These are phyloP conservation scores for Pisolithus sp. DNA, from an alignment of 768 basidiomycete species.

Conservation along the genomic window DNA sequence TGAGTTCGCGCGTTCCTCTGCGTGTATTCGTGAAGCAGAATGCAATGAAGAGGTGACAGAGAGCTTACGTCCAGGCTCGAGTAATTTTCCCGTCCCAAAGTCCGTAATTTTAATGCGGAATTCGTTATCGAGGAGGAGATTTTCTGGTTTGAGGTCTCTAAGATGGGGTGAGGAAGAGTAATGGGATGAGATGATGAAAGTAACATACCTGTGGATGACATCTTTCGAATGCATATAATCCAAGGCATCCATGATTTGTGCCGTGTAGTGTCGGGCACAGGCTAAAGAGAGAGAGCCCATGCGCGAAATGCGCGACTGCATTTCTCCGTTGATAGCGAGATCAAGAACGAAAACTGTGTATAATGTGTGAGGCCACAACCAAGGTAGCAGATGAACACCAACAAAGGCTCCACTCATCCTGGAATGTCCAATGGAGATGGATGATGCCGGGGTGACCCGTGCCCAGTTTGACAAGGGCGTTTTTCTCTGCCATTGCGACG, in stretches of 20 bases:
- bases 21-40: conserved; percentile 17
- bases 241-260: conserved; percentile 84
- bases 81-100: conserved; percentile 87
- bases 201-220: conserved; percentile 72
- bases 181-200: conserved; percentile 6
- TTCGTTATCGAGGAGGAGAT: conserved; percentile 80
- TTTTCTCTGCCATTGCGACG: conserved; percentile 76
- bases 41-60: not conserved
- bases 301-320: conserved; percentile 63
- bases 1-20: conserved; percentile 53
- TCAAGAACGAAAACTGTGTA: conserved; percentile 71
- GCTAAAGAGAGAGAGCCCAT: conserved; percentile 80
- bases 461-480: conserved; percentile 59
- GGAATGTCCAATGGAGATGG: conserved; percentile 76
- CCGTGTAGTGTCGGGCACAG: conserved; percentile 80
- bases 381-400: conserved; percentile 25
- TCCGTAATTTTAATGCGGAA: conserved; percentile 94
- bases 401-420: conserved; percentile 82
- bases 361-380: conserved; percentile 3
- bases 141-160: conserved; percentile 80
- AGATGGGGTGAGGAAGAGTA: not conserved
- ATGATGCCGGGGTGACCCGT: conserved; percentile 77
- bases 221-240: conserved; percentile 88
- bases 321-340: conserved; percentile 69
- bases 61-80: conserved; percentile 48